Evolutionary conservation across 2,329 filamentous ascomycete species (phyloP), one percentile per base, ranked within the genome.

Genomic region (Bipolaris cookei): DNA sequence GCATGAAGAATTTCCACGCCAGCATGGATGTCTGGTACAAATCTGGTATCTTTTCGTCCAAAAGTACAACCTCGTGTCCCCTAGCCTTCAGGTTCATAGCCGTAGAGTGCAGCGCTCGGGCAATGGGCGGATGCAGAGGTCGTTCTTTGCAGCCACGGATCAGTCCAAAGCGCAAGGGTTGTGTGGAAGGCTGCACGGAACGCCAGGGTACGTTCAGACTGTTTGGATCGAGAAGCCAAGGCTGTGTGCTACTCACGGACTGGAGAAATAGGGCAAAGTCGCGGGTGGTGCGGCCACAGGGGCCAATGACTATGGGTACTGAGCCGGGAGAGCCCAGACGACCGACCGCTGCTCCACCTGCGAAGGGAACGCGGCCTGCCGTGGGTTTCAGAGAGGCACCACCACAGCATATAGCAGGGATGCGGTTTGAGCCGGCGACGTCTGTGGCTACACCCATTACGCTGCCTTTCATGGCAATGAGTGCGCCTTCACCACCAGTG

Each of bases 361-460:
- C 67, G 23, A 74, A 85, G 0, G 83, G 83, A 0, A 86, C 76
- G 0, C 84, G 71, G 0, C 81, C 79, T 52, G 81, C 78, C 0
- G 82, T 85, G 0, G 83, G 82, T 59, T 85, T 85, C 21, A 84
- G 69, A 0, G 81, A 81, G 3, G 80, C 77, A 37, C 73, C 53
- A 2, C 74, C 74, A 47, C 77, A 76, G 77, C 93, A 93, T 67
- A 97, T 92, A 53, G 96, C 90, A 75, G 90, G 94, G 72, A 97
- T 95, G 67, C 88, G 86, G 70, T 96, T 88, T 51, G 76, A 80
- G 1, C 83, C 83, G 1, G 80, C 83, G 44, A 89, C 81, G 72
- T 89, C 87, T 0, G 87, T 89, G 0, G 85, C 86, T 11, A 88
- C 79, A 1, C 88, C 88, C 1, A 89, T 66, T 50, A 85, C 78